Evolutionary conservation across 192 early-diverging fungal species (phyloP).

Genomic region (Coemansia sp.): DNA sequence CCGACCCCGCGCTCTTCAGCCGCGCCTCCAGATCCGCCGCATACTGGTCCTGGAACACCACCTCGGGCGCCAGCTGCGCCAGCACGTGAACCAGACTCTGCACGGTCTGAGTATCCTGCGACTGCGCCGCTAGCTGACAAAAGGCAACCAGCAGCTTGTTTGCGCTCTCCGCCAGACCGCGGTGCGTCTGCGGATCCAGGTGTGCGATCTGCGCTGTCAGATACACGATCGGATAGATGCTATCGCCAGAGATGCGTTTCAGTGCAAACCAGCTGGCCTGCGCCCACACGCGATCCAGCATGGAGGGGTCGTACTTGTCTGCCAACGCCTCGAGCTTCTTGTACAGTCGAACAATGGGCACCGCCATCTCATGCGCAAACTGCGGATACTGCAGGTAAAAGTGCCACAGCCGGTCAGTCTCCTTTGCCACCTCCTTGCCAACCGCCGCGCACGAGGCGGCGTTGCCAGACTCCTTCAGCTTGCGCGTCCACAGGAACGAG

Average conservation of each 20-base stretch:
- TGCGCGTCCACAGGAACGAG: slow-evolving; percentile 45
- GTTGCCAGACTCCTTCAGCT: slow-evolving; percentile 21
- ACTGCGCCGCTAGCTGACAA: slow-evolving; percentile 32
- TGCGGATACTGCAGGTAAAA: slow-evolving; percentile 43
- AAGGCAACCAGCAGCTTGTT: slow-evolving; percentile 36
- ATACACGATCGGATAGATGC: slow-evolving; percentile 23
- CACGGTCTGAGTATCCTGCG: slow-evolving; percentile 20
- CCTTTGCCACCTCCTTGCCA: slow-evolving; percentile 36
- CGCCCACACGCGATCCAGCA: slow-evolving; percentile 42
- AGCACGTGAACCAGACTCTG: slow-evolving; percentile 33
- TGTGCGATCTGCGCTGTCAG: slow-evolving; percentile 28
- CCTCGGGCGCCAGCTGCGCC: slow-evolving; percentile 34
- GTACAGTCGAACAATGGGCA: slow-evolving; percentile 38
- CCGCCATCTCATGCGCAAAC: slow-evolving; percentile 30
- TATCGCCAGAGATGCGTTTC: slow-evolving; percentile 20
- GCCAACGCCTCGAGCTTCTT: slow-evolving; percentile 33
- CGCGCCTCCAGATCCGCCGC: slow-evolving; percentile 26
- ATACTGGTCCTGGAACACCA: slow-evolving; percentile 35
- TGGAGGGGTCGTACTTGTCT: slow-evolving; percentile 16
- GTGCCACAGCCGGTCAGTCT: slow-evolving; percentile 50
- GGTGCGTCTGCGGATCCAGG: slow-evolving; percentile 14
- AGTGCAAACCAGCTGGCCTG: slow-evolving; percentile 54
- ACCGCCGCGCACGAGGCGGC: neutral
- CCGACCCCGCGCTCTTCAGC: slow-evolving; percentile 27
- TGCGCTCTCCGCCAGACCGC: slow-evolving; percentile 4